Conservation (phyloP, 352 stramenopile species). For the Saprolegnia diclina region DNA sequence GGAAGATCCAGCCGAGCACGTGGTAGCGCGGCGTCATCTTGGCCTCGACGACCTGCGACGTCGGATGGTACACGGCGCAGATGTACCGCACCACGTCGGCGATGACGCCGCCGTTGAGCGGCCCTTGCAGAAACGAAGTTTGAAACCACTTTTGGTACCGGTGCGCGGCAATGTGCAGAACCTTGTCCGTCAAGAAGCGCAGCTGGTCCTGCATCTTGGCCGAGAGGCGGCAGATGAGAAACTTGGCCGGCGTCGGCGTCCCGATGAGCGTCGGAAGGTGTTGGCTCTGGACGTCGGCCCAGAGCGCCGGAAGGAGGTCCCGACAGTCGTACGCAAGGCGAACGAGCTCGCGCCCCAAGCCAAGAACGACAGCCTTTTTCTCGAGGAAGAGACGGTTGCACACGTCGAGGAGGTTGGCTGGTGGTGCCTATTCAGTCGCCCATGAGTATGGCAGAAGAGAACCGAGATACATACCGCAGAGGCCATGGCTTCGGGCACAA, state of each 20-base stretch:
- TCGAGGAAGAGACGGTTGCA: conserved; percentile 68
- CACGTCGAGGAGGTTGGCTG: conserved; percentile 61
- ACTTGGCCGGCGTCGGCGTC: conserved; percentile 63
- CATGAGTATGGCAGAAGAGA: conserved; percentile 8
- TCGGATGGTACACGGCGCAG: conserved; percentile 77
- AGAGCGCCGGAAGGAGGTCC: conserved; percentile 47
- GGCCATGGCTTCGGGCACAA: conserved; percentile 4
- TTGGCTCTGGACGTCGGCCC: conserved; percentile 42
- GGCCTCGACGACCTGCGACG: conserved; percentile 69
- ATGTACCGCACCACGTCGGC: conserved; percentile 79
- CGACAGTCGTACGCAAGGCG: conserved; percentile 74
- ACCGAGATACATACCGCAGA: not conserved
- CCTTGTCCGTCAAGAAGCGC: conserved; percentile 76
- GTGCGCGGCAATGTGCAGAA: conserved; percentile 18
- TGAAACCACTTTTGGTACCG: conserved; percentile 86
- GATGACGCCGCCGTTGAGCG: conserved; percentile 64
- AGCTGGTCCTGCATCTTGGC: conserved; percentile 84
- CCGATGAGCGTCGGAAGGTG: conserved; percentile 33
- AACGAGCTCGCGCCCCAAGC: conserved; percentile 70
- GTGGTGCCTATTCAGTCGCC: conserved; percentile 51
- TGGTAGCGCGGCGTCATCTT: conserved; percentile 84
- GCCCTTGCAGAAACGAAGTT: conserved; percentile 62
- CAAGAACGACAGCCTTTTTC: conserved; percentile 54
- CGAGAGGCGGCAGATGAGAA: conserved; percentile 70
- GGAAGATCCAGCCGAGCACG: conserved; percentile 80